Base-by-base conservation (phyloP, 2,329 filamentous ascomycete genomes). In the Aureobasidium vineae region DNA sequence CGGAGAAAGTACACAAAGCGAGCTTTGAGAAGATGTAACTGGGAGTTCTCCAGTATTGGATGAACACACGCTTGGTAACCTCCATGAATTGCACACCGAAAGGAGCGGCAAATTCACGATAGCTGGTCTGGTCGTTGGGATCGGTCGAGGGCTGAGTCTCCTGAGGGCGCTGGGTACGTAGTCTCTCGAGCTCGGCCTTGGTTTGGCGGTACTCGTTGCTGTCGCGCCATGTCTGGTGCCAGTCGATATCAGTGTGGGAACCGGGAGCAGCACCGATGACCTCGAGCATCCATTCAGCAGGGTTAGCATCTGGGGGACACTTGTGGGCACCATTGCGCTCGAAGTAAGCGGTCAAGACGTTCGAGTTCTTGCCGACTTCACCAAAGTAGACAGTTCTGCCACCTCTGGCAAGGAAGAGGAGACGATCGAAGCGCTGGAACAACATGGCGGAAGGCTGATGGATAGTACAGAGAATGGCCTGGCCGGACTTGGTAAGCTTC, bases 361-460 rank as follows among this genome's bases (percentile, higher is more conserved):
- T 80, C 1, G 89, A 90, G 76, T 90, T 87, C 70, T 88, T 78
- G 69, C 91, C 91, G 67, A 94, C 88, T 4, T 91, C 86, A 65
- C 90, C 91, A 73, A 92, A 94, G 80, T 95, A 95, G 53, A 94
- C 89, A 1, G 90, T 92, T 74, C 82, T 85, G 66, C 91, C 91
- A 66, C 90, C 90, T 73, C 85, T 88, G 40, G 88, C 87, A 19
- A 95, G 80, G 80, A 95, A 91, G 38, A 94, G 82, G 8, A 95
- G 84, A 67, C 90, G 86, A 73, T 95, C 91, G 75, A 95, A 97
- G 67, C 91, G 89, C 76, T 97, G 91, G 82, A 97, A 97, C 63
- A 97, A 84, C 84, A 96, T 92, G 40, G 93, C 92, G 16, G 91
- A 96, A n/a, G 94, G 94, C 77, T 98, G 94, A 77, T 98, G 94